Evolutionary conservation across 2,329 filamentous ascomycete species (phyloP), one percentile per base, ranked within the genome.

Genomic region (Byssothecium circinans): DNA sequence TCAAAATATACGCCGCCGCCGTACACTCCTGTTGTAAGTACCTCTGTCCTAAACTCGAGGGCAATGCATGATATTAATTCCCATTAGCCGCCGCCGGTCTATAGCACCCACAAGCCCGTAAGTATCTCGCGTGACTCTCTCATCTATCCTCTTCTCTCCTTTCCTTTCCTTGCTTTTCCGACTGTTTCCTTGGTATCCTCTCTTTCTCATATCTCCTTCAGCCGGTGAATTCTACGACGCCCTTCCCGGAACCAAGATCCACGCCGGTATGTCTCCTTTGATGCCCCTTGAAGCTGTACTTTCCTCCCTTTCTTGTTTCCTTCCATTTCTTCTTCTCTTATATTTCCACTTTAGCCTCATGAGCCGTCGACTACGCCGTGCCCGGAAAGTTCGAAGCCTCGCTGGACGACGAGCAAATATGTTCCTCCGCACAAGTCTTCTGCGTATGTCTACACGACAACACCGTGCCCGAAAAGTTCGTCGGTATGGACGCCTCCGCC

Each of bases 131-230:
- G 22, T 19, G 23, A 25, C 5, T 25, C 23, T 25, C 23, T 25
- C 23, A 6, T 10, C 23, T 32, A 8, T 32, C 29, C 29, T n/a
- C 14, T 12, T 5, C 29, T 32, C 29, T 23, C 36, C 15, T 40
- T 29, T 17, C 14, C 23, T 11, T 40, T 29, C 37, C 12, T 29
- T 40, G 8, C 8, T 20, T 37, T 37, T 17, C 35, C 17, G 8
- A 20, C 12, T 23, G 15, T 15, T 42, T 34, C 17, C 29, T 41
- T 41, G 6, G 10, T 11, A 2, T 39, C 23, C 23, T 14, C 18
- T 41, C 14, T 41, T 20, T 41, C 39, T 41, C n/a, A 41, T 32
- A 19, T 41, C 25, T 41, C 39, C 39, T 32, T 39, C 3, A 41
- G 39, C 39, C 37, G n/a, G n/a, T n/a, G 20, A 17, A 12, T 40